Base-by-base conservation (phyloP, 164 flowering plant genomes). In the Annona squamosa region DNA sequence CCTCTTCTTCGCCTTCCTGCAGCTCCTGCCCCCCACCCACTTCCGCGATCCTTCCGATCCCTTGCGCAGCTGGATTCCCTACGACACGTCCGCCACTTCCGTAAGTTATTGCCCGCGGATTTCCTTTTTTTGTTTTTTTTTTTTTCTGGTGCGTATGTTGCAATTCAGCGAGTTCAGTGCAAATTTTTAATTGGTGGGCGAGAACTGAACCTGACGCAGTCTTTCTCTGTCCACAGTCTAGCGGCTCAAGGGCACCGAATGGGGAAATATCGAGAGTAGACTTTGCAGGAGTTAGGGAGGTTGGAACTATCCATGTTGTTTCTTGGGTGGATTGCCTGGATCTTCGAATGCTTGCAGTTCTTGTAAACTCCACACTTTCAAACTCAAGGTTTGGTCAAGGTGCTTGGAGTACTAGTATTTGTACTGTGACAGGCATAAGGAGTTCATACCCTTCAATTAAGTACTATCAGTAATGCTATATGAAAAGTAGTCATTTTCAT, bases 311-410 rank as follows among this genome's bases (percentile, higher is more conserved):
- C 52, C 81, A 82, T 12, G 6, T 82, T 19, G 81, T 82, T 42
- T 80, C 85, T 48, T 82, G 85, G 85, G 76, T 82, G 78, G 81
- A 78, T 46, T 80, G 81, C 67, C 56, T 80, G 69, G 81, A 82
- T 75, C 85, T 82, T 62, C 70, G 69, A 46, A n/a, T 78, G 73
- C 79, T 80, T 59, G 79, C 81, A 13, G 83, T 82, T 72, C 81
- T 82, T 42, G 70, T 48, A 18, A 82, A 82, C 45, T 82, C 83
- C 56, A 80, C 85, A 56, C 57, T 82, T 2, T 77, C 85, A 26
- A 77, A 65, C 71, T 75, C 85, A 48, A 78, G 82, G 85, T 78
- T 5, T 52, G 76, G 67, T 76, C 16, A 57, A 16, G 59, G 13
- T 52, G 59, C 13, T 52, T 7, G 10, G 9, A 52, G 13, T 52